These are phyloP conservation scores for Populus hybrid DNA, from an alignment of 441 rosid species.

Conservation along the genomic window DNA sequence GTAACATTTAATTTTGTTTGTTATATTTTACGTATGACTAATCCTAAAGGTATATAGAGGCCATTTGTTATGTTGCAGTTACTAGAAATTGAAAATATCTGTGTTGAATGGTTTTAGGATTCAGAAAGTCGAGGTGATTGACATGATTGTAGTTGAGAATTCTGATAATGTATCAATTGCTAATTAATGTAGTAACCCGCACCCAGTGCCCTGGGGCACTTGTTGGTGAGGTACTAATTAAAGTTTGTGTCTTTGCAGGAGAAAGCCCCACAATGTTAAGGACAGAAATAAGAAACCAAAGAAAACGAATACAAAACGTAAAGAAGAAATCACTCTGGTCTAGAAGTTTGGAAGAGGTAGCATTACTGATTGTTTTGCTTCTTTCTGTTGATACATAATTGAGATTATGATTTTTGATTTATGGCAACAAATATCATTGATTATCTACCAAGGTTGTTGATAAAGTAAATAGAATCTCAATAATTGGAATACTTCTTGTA, in stretches of 20 bases:
- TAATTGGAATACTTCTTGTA: neutral
- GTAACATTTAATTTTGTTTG: neutral
- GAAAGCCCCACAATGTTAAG: conserved; percentile 61
- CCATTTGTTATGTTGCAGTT: neutral
- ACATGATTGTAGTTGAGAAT: neutral
- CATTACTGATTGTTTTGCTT: neutral
- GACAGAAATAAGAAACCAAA: conserved; percentile 84
- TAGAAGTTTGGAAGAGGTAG: conserved; percentile 94
- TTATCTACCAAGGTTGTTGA: neutral
- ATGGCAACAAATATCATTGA: neutral
- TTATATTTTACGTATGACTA: neutral
- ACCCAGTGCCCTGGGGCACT: neutral
- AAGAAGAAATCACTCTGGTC: conserved; percentile 98
- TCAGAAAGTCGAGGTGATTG: neutral
- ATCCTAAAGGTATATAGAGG: neutral
- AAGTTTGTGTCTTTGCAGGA: conserved; percentile 17
- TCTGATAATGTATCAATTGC: neutral
- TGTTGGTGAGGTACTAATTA: neutral
- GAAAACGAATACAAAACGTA: conserved; percentile 71
- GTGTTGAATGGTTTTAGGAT: neutral
- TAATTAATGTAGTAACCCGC: neutral
- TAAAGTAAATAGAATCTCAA: neutral
- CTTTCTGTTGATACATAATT: neutral
- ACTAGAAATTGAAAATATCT: neutral
- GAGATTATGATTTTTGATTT: neutral